These are phyloP conservation scores for Diddensiella santjacobensis DNA, from an alignment of 805 yeast genomes.

Conservation along the genomic window DNA sequence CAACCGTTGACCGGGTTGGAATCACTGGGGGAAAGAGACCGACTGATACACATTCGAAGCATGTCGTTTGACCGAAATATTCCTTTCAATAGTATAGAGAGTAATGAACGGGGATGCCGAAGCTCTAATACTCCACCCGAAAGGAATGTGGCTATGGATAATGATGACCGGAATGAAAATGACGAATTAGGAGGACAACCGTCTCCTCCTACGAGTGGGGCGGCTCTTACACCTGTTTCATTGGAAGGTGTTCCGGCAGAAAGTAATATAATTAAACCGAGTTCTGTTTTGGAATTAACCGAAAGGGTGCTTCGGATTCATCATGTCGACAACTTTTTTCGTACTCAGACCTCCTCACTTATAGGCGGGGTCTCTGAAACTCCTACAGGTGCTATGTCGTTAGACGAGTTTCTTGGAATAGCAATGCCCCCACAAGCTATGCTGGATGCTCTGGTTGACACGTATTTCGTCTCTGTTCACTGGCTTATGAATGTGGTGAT, in stretches of 20 bases:
- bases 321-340: slow-evolving; percentile 9
- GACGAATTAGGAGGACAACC: background rate
- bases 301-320: slow-evolving; percentile 12
- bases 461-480: slow-evolving; percentile 10
- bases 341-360: slow-evolving; percentile 9
- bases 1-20: background rate
- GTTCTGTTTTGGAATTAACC: slow-evolving; percentile 12
- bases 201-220: slow-evolving; percentile 1
- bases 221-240: slow-evolving; percentile 8
- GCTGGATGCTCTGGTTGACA: slow-evolving; percentile 13
- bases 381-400: slow-evolving; percentile 5
- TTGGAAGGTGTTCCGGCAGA: slow-evolving; percentile 8
- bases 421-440: slow-evolving; percentile 8
- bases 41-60: background rate
- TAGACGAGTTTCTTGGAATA: slow-evolving; percentile 8
- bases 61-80: background rate
- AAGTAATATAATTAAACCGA: slow-evolving; percentile 9
- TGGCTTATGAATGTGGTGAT: slow-evolving; percentile 12
- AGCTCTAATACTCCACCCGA: background rate
- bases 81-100: background rate
- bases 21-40: background rate
- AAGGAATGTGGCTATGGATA: background rate
- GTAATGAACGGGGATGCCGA: background rate
- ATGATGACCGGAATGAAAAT: background rate
- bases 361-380: slow-evolving; percentile 12